Evolutionary conservation across 768 basidiomycete genomes (phyloP), one percentile per base, ranked within the genome.

Genomic region (Suillus paluster): DNA sequence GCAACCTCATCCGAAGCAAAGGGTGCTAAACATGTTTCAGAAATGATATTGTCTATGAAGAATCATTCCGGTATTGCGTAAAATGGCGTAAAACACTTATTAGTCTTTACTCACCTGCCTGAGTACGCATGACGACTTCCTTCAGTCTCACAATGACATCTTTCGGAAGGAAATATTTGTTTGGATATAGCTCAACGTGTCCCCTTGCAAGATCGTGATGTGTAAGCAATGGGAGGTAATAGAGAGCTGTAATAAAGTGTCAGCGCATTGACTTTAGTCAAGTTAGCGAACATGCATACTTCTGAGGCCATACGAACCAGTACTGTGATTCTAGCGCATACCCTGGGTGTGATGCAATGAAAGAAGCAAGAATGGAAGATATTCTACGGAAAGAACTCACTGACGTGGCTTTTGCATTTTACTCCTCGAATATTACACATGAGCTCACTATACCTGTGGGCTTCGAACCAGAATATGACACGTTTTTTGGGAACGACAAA

Each of bases 241-340:
- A 11, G 19, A 30, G 27, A 27, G 6, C 49, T 50, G 6, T 7
- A n/a, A 50, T 11, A 33, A 49, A 50, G 19, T 50, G 30, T 50
- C 19, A 50, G 49, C 19, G 3, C 49, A 30, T 33, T 5, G 11
- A 30, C 11, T 50, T 50, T 10, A 27, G 30, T 50, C 19, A 30
- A 30, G 3, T 50, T 27, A 50, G 49, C 3, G 8, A 50, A 33
- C 11, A 9, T 33, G 30, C 19, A 33, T 33, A 50, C 49, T 33
- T 30, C 8, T 30, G 19, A 33, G 49, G 19, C 19, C 19, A 19
- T 7, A 50, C 49, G 49, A 50, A 50, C 49, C 49, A 50, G 49
- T 50, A 50, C 19, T 50, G 49, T n/a, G 49, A 50, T n/a, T 50
- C 49, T 50, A 50, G 10, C n/a, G 49, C 33, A n/a, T 50, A 50